A percentile compares a stretch with the other conserved stretches of the same genome.
Evolutionary conservation across 768 basidiomycete species (phyloP).

Genomic region (Paxillus ammoniavirescens): DNA sequence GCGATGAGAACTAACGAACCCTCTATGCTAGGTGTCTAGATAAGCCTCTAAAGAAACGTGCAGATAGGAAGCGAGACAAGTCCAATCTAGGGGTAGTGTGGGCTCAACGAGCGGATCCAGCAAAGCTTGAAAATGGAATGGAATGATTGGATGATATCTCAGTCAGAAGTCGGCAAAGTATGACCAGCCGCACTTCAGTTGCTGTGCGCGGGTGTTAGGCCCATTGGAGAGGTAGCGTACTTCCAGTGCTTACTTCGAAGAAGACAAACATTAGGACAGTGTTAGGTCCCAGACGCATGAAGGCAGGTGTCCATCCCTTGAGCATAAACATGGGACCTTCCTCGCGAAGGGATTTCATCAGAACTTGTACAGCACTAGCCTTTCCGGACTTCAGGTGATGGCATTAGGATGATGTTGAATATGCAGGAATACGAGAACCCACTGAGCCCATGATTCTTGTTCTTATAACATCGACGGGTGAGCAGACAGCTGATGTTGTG

Average conservation of each 20-base stretch:
- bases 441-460: constrained; percentile 80
- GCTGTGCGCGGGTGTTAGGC: constrained; percentile 38
- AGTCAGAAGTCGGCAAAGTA: background rate
- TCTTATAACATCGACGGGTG: constrained; percentile 74
- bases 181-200: constrained; percentile 68
- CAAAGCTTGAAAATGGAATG: background rate
- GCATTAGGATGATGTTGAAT: constrained; percentile 1
- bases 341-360: constrained; percentile 58
- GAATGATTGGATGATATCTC: no score
- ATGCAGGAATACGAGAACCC: constrained; percentile 20
- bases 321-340: constrained; percentile 81
- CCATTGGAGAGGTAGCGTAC: background rate
- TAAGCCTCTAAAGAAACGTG: no score
- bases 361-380: constrained; percentile 47
- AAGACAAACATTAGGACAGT: constrained; percentile 85
- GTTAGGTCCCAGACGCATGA: constrained; percentile 80
- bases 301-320: constrained; percentile 89
- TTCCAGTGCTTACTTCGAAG: constrained; percentile 57
- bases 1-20: no score
- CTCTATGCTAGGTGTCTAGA: no score
- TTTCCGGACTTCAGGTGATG: constrained; percentile 45
- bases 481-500: constrained; percentile 59
- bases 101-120: no score
- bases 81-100: no score
- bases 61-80: no score